phyloP scores from a whole-genome alignment of 2,329 filamentous ascomycete genomes.

The Colletotrichum tabaci region DNA sequence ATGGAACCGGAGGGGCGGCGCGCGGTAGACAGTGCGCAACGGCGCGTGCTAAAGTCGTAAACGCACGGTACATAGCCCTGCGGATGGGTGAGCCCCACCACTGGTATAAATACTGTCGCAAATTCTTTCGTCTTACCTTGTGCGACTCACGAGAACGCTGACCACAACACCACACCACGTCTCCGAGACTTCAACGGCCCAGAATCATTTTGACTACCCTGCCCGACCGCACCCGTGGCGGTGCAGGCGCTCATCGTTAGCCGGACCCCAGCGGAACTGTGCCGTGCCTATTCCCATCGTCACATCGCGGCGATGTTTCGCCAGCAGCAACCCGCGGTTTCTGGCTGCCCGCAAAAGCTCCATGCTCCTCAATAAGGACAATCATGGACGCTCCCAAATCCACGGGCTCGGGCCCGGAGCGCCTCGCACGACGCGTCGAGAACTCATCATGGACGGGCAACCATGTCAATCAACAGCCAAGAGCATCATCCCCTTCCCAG shows the following conservation, averaged over 20 bases:
- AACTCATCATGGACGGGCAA: not conserved
- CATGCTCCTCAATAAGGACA: not conserved
- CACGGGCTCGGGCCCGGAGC: too few species aligned
- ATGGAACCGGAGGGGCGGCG: conserved; percentile 18
- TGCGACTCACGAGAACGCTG: not conserved
- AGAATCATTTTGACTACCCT: too few species aligned
- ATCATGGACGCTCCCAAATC: not conserved
- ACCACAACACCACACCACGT: not conserved
- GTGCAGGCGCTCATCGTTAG: too few species aligned
- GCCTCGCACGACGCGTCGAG: not conserved
- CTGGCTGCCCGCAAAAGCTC: not conserved
- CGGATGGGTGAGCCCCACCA: not conserved
- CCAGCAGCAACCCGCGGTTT: not conserved
- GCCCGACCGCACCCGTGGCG: too few species aligned
- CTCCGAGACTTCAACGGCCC: not conserved
- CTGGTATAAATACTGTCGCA: not conserved
- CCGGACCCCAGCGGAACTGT: not conserved
- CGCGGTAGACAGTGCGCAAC: conserved; percentile 6
- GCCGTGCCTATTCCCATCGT: not conserved
- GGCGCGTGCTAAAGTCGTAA: rapidly evolving
- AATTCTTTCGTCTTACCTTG: not conserved
- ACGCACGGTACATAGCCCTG: conserved; percentile 14
- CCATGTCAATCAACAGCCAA: not conserved
- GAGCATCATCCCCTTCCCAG: not conserved
- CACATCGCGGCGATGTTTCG: not conserved